A percentile compares a stretch with the other conserved stretches of the same genome.
These are phyloP conservation scores for Limnomonas spitsbergensis DNA, from an alignment of 139 green algal species.

Conservation along the genomic window DNA sequence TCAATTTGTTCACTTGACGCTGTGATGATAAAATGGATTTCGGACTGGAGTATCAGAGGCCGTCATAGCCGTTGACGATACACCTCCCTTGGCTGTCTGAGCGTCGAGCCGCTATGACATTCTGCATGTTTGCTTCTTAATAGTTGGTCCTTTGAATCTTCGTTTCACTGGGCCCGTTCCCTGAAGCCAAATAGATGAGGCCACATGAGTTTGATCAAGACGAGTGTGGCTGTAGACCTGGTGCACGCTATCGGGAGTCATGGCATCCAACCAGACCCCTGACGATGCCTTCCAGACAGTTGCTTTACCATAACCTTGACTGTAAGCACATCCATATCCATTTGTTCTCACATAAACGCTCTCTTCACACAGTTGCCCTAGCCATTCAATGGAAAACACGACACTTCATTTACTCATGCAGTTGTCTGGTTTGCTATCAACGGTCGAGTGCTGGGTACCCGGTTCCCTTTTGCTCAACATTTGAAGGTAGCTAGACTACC, in stretches of 20 bases:
- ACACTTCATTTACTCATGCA: too few species aligned
- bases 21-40: constrained; percentile 61
- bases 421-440: too few species aligned
- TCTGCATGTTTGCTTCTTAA: constrained; percentile 55
- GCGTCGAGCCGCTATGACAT: constrained; percentile 18
- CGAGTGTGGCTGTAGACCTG: constrained; percentile 5
- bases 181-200: constrained; percentile 35
- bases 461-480: constrained; percentile 24
- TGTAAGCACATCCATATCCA: too few species aligned
- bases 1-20: too few species aligned
- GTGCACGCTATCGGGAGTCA: constrained; percentile 36
- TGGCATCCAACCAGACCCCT: constrained; percentile 4
- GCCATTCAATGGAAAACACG: too few species aligned
- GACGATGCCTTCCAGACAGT: constrained; percentile 43
- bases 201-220: constrained; percentile 21
- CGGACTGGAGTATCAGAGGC: constrained; percentile 85
- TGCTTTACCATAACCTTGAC: too few species aligned
- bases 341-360: too few species aligned
- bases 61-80: constrained; percentile 54
- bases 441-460: constrained; percentile 24
- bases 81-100: constrained; percentile 85
- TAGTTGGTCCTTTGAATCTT: constrained; percentile 62
- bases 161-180: constrained; percentile 36
- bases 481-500: constrained; percentile 14
- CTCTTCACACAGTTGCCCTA: too few species aligned